These are phyloP conservation scores for Reutealis trisperma DNA, from an alignment of 345 rosid species.

Conservation along the genomic window DNA sequence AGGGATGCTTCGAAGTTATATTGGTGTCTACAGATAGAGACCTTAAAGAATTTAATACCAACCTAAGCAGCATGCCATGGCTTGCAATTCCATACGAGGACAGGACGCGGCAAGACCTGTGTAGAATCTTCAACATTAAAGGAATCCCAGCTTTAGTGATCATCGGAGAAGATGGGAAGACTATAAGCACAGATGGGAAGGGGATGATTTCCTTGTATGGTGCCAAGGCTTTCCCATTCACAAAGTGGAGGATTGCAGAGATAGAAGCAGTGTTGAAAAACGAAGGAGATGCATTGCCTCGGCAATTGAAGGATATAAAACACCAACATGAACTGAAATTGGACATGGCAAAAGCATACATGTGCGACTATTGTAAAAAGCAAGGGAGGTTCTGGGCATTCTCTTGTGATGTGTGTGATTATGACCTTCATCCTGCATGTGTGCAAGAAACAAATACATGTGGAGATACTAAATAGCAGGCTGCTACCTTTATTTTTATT, in stretches of 20 bases:
- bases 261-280: conserved; percentile 52
- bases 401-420: conserved; percentile 68
- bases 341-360: conserved; percentile 78
- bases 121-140: conserved; percentile 68
- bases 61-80: conserved; percentile 70
- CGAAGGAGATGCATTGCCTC: conserved; percentile 69
- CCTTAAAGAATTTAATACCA: conserved; percentile 52
- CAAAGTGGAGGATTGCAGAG: conserved; percentile 52
- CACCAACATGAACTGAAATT: conserved; percentile 66
- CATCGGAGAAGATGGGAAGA: conserved; percentile 68
- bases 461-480: too few species aligned
- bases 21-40: conserved; percentile 70
- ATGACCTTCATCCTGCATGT: conserved; percentile 80
- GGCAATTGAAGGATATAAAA: conserved; percentile 51
- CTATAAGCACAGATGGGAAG: conserved; percentile 55
- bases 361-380: conserved; percentile 60
- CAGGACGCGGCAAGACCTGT: conserved; percentile 57
- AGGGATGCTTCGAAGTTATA: conserved; percentile 52
- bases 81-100: conserved; percentile 74
- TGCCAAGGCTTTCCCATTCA: conserved; percentile 66
- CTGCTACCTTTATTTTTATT: too few species aligned
- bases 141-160: conserved; percentile 66
- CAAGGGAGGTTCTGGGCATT: conserved; percentile 82
- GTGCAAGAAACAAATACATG: conserved; percentile 33
- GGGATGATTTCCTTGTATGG: conserved; percentile 60